phyloP scores from a whole-genome alignment of 305 asterid genomes.

The Fraxinus nigra region DNA sequence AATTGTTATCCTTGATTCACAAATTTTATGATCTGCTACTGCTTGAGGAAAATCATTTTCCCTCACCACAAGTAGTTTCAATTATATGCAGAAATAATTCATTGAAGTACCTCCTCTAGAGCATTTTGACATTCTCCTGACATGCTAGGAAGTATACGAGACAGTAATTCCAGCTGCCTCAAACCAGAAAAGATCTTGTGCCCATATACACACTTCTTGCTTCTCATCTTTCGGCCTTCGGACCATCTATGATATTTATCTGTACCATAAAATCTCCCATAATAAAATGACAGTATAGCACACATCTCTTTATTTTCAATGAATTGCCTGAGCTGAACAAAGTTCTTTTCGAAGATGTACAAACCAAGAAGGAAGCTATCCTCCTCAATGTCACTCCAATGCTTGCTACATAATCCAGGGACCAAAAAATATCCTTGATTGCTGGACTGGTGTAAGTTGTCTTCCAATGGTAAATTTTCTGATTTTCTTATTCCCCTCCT shows the following conservation, averaged over 20 bases:
- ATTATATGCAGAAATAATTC: background rate
- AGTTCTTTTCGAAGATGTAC: conserved; percentile 63
- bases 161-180: conserved; percentile 65
- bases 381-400: conserved; percentile 58
- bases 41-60: background rate
- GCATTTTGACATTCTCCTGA: conserved; percentile 45
- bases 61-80: background rate
- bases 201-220: conserved; percentile 54
- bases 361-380: conserved; percentile 54
- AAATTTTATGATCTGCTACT: background rate
- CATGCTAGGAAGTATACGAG: conserved; percentile 42
- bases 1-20: background rate
- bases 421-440: conserved; percentile 31
- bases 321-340: conserved; percentile 51
- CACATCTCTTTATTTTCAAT: conserved; percentile 50
- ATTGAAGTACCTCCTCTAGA: conserved; percentile 48
- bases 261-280: conserved; percentile 57
- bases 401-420: conserved; percentile 39
- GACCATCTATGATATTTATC: conserved; percentile 58
- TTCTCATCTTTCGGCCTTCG: conserved; percentile 45
- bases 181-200: conserved; percentile 65
- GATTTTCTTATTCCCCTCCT: background rate
- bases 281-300: conserved; percentile 52
- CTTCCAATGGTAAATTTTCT: background rate
- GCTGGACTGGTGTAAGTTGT: conserved; percentile 20